Evolutionary conservation across 108 stramenopile genomes (phyloP), one percentile per base, ranked within the genome.

Genomic region (Nitzschia palea): DNA sequence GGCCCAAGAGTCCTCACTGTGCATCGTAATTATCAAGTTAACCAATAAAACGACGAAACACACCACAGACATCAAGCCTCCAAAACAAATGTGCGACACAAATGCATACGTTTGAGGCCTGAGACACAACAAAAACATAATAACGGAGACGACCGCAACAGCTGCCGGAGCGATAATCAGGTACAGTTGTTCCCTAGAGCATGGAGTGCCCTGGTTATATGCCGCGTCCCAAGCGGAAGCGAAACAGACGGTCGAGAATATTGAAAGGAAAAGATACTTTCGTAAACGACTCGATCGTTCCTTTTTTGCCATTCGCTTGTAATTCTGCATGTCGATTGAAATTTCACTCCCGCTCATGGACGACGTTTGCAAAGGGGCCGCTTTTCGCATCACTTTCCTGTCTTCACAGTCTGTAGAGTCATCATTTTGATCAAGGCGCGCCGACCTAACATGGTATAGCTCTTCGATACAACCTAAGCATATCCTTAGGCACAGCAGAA

Each of bases 391-490:
- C n/a, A n/a, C n/a, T n/a, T n/a, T n/a, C n/a, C n/a, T n/a, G n/a
- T n/a, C n/a, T n/a, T n/a, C n/a, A n/a, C n/a, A n/a, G 14, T 31
- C 29, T 14, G 30, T 63, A 0, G 45, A n/a, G 2, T 27, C 9
- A 4, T 15, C 44, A 28, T 3, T 48, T 29, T 2, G 63, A 29
- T 65, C 47, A 30, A 44, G 37, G 63, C 29, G 74, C 72, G 44
- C 61, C 3, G 12, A 15, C 17, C 31, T 28, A 20, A 79, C 44
- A 72, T 70, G 66, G 29, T 58, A 70, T 20, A 73, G 34, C 48
- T 83, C 77, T 70, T 83, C 79, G 17, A 83, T 17, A 29, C 82
- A 83, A n/a, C 74, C 76, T 23, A 83, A 62, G 36, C 59, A 59
- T 25, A 83, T 66, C 22, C 79, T 70, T 12, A 83, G 28, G 35